These are phyloP conservation scores for Xenoacremonium recifei DNA, from an alignment of 2,329 filamentous ascomycete genomes.

Conservation along the genomic window DNA sequence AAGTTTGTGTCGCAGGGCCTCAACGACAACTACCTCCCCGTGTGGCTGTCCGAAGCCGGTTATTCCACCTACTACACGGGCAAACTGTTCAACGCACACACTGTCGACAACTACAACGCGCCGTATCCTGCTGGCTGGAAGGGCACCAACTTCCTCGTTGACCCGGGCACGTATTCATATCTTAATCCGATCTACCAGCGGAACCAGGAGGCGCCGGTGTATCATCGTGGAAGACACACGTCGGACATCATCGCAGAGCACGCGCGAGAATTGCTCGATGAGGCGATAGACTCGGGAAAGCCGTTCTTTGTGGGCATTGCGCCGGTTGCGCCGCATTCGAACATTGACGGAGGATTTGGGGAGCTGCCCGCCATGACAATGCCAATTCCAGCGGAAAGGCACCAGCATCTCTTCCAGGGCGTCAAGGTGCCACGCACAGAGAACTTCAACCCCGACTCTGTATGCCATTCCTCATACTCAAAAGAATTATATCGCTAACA, in stretches of 20 bases:
- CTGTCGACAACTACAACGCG: conserved; percentile 57
- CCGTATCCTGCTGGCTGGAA: conserved; percentile 60
- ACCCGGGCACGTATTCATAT: conserved; percentile 40
- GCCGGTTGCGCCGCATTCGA: conserved; percentile 65
- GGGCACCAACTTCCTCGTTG: conserved; percentile 35
- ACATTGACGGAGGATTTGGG: conserved; percentile 31
- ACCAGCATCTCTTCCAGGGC: conserved; percentile 60
- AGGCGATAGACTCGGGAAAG: conserved; percentile 50
- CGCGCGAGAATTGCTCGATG: conserved; percentile 58
- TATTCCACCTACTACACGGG: conserved; percentile 73
- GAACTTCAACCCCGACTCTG: conserved; percentile 65
- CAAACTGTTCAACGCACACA: conserved; percentile 70
- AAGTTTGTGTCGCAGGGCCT: conserved; percentile 65
- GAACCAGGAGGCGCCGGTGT: conserved; percentile 33
- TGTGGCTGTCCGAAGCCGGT: conserved; percentile 68
- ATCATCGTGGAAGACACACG: conserved; percentile 33
- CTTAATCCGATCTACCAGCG: conserved; percentile 49
- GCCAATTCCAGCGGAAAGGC: conserved; percentile 59
- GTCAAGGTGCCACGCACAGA: conserved; percentile 58
- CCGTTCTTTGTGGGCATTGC: conserved; percentile 69
- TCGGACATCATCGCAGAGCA: conserved; percentile 60
- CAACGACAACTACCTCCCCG: conserved; percentile 65
- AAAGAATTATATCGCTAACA: background rate
- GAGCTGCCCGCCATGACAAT: conserved; percentile 13
- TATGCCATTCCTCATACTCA: conserved; percentile 23